Percentiles rank a stretch among this genome's conserved stretches.
Evolutionary conservation across 2,329 filamentous ascomycete genomes (phyloP).

Genomic region (Grosmannia clavigera): DNA sequence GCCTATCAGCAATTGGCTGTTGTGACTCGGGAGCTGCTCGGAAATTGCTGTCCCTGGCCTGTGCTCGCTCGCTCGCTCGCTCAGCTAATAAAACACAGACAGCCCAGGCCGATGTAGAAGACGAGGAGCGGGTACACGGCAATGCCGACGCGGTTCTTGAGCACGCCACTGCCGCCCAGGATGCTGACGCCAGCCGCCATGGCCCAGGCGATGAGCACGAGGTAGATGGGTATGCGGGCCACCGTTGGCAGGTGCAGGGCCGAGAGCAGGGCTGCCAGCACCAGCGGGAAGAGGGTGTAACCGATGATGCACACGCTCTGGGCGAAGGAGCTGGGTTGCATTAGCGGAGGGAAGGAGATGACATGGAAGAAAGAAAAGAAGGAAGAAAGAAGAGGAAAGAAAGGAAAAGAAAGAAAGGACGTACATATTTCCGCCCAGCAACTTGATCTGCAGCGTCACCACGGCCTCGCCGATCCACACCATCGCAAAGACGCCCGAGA

Average conservation of each 20-base stretch:
- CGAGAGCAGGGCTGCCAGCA: constrained; percentile 82
- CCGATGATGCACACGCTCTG: constrained; percentile 97
- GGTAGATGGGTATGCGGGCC: constrained; percentile 78
- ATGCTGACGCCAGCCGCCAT: constrained; percentile 93
- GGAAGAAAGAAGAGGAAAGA: background rate
- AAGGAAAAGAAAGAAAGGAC: constrained; percentile 21
- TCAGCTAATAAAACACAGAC: constrained; percentile 93
- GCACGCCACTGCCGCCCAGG: constrained; percentile 84
- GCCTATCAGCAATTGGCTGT: too few species aligned
- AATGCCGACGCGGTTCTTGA: constrained; percentile 86
- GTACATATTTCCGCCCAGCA: constrained; percentile 93
- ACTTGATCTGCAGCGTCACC: constrained; percentile 94
- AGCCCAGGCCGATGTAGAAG: constrained; percentile 87
- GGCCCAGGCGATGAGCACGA: constrained; percentile 82
- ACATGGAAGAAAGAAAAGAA: background rate
- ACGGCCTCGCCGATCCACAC: constrained; percentile 95
- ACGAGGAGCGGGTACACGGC: constrained; percentile 92
- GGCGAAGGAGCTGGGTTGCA: constrained; percentile 67
- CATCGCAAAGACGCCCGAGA: constrained; percentile 91
- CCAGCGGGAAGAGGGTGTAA: constrained; percentile 93
- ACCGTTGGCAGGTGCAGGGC: constrained; percentile 70
- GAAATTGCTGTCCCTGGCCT: background rate
- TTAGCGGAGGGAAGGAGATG: background rate
- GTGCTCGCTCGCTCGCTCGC: background rate
- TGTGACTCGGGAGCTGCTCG: background rate